A percentile compares a stretch with the other conserved stretches of the same genome.
These are phyloP conservation scores for Solanum aculeatissimum DNA, from an alignment of 305 asterid genomes.

Conservation along the genomic window DNA sequence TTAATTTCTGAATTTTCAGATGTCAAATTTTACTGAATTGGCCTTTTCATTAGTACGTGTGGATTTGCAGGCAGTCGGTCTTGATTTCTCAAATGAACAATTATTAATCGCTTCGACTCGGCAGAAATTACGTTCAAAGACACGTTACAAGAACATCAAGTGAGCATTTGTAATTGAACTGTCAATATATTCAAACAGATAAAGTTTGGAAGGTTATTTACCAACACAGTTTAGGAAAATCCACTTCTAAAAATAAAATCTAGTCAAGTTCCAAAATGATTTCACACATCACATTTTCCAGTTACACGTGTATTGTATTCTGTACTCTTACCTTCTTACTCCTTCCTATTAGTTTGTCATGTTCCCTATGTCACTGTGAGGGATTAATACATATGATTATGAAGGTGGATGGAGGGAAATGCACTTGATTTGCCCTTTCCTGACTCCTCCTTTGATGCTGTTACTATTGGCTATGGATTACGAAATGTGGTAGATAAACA, in stretches of 20 bases:
- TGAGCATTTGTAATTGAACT: conserved; percentile 27
- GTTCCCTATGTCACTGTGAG: neutral
- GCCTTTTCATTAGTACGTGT: neutral
- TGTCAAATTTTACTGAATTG: neutral
- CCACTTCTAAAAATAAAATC: neutral
- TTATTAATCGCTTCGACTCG: conserved; percentile 60
- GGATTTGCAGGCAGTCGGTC: conserved; percentile 55
- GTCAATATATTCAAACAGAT: neutral
- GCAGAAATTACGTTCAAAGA: conserved; percentile 41
- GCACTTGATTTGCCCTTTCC: conserved; percentile 71
- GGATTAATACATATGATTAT: neutral
- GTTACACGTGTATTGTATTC: neutral
- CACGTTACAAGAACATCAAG: conserved; percentile 76
- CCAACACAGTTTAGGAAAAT: neutral
- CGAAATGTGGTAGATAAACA: conserved; percentile 59
- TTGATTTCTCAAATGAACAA: conserved; percentile 86
- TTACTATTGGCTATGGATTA: conserved; percentile 80
- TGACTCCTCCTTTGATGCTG: conserved; percentile 55
- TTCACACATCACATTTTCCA: neutral
- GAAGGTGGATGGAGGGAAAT: conserved; percentile 87
- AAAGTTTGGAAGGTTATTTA: neutral
- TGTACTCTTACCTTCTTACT: neutral
- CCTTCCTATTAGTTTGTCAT: neutral
- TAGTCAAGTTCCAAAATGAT: neutral
- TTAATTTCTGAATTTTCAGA: neutral